These are phyloP conservation scores for Thoreauomyces humboldtii DNA, from an alignment of 192 early-diverging fungal species.

Conservation along the genomic window DNA sequence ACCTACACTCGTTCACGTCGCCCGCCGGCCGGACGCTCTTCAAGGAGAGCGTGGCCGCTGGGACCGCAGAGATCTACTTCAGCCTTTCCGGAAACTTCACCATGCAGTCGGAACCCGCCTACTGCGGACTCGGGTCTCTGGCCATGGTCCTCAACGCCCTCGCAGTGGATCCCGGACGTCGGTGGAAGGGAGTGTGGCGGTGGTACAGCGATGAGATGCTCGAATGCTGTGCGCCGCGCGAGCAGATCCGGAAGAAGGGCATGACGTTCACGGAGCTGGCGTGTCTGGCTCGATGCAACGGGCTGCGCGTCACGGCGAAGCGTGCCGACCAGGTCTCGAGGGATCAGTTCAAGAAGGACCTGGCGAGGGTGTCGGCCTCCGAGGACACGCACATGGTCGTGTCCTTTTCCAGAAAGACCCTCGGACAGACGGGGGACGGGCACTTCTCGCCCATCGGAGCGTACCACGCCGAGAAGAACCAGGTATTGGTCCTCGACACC, in stretches of 20 bases:
- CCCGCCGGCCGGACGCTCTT: slow-evolving; percentile 74
- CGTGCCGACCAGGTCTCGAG: slow-evolving; percentile 61
- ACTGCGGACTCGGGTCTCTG: slow-evolving; percentile 85
- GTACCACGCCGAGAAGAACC: slow-evolving; percentile 68
- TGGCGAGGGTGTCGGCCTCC: slow-evolving; percentile 62
- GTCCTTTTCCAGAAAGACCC: slow-evolving; percentile 72
- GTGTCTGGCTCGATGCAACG: slow-evolving; percentile 87
- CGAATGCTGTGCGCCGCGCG: slow-evolving; percentile 45
- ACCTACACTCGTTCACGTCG: slow-evolving; percentile 77
- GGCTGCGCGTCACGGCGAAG: slow-evolving; percentile 68
- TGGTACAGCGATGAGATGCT: slow-evolving; percentile 69
- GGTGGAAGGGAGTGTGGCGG: slow-evolving; percentile 94
- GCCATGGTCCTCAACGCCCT: slow-evolving; percentile 94
- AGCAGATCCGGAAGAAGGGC: slow-evolving; percentile 76
- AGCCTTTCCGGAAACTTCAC: slow-evolving; percentile 85
- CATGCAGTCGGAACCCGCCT: slow-evolving; percentile 83
- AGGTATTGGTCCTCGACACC: slow-evolving; percentile 82
- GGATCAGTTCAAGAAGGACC: slow-evolving; percentile 78
- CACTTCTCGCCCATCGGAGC: slow-evolving; percentile 91
- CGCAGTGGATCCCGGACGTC: slow-evolving; percentile 79
- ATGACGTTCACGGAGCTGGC: slow-evolving; percentile 90
- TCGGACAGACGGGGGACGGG: slow-evolving; percentile 91
- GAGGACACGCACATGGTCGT: slow-evolving; percentile 84
- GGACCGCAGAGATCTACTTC: slow-evolving; percentile 84
- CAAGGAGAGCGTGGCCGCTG: slow-evolving; percentile 69